Base-by-base conservation (phyloP, 1,139 yeast species). In the Hemisphaericaspora xylanilytica region DNA sequence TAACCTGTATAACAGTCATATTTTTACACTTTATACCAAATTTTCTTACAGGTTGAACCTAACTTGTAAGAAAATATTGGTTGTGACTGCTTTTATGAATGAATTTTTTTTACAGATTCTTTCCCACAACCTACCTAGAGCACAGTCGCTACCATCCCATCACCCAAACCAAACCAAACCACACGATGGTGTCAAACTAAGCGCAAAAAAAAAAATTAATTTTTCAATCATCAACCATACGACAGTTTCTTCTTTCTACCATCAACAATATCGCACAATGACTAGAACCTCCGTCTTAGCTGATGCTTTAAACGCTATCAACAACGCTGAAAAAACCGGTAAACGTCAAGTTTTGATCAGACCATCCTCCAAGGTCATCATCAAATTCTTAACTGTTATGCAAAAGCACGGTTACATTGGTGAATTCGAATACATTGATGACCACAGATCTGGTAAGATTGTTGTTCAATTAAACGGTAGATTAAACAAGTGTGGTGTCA, bases 341-440 rank as follows among this genome's bases (percentile, higher is more conserved):
- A 92, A 92, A 80, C 87, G 98, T 78, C 98, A 92, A 80, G 98
- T 92, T 58, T 75, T 92, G 70, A 81, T 92, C 71, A 88, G 98
- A 83, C 98, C 98, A 55, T 90, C 97, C 41, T 92, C 98, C 65
- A 92, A 92, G 81, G 98, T 92, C 59, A 89, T 92, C 73, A 78
- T 92, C 80, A 92, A 89, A 77, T 92, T 90, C 73, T 80, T 92
- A 73, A 81, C 88, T 64, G 98, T 92, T 57, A 90, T 92, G 87
- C 98, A 92, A 80, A 88, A 82, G 79, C 97, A 92, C 72, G 96
- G 97, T 59, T 92, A 92, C 92, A 90, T 92, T 77, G 97, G 95
- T 61, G 98, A 92, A 75, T 92, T 92, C 67, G 97, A 90, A 79
- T 88, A 84, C 79, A 90, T 90, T 60, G 97, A 90, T 66, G 97